Conservation (phyloP, 805 yeast genomes). For the Danielia reshetovae region DNA sequence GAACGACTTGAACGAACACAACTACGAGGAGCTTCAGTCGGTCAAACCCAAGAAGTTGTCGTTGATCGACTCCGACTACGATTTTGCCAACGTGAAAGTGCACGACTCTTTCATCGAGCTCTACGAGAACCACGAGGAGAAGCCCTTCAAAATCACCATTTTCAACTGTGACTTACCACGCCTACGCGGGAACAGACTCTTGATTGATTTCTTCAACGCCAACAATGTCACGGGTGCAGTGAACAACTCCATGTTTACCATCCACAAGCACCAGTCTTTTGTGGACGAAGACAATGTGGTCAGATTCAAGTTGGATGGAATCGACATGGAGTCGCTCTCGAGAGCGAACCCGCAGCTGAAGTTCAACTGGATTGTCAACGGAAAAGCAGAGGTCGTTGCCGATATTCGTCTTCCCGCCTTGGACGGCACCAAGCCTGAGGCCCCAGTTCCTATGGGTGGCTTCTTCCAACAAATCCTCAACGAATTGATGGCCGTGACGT, state of each 20-base stretch:
- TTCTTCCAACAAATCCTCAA: constrained; percentile 24
- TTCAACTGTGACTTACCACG: constrained; percentile 65
- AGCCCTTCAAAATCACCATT: constrained; percentile 48
- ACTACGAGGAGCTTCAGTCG: constrained; percentile 13
- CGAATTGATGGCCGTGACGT: constrained; percentile 22
- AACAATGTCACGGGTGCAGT: constrained; percentile 69
- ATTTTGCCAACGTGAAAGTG: constrained; percentile 39
- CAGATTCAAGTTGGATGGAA: constrained; percentile 40
- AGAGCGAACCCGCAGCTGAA: constrained; percentile 34
- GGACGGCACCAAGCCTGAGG: constrained; percentile 24
- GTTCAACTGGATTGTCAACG: constrained; percentile 70
- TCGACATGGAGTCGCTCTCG: constrained; percentile 32
- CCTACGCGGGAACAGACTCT: constrained; percentile 52
- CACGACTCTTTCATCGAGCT: constrained; percentile 48
- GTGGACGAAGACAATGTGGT: constrained; percentile 25
- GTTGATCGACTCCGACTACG: constrained; percentile 31
- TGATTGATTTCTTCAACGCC: constrained; percentile 68
- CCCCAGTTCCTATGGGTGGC: constrained; percentile 18
- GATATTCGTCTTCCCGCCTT: constrained; percentile 65
- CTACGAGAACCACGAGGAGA: constrained; percentile 17
- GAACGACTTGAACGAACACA: constrained; percentile 27
- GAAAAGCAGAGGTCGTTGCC: constrained; percentile 60
- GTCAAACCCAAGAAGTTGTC: constrained; percentile 2
- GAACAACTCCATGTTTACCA: constrained; percentile 69
- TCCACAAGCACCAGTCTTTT: constrained; percentile 67